Evolutionary conservation across 2,329 filamentous ascomycete species (phyloP), one percentile per base, ranked within the genome.

Genomic region (Mycogone perniciosa): DNA sequence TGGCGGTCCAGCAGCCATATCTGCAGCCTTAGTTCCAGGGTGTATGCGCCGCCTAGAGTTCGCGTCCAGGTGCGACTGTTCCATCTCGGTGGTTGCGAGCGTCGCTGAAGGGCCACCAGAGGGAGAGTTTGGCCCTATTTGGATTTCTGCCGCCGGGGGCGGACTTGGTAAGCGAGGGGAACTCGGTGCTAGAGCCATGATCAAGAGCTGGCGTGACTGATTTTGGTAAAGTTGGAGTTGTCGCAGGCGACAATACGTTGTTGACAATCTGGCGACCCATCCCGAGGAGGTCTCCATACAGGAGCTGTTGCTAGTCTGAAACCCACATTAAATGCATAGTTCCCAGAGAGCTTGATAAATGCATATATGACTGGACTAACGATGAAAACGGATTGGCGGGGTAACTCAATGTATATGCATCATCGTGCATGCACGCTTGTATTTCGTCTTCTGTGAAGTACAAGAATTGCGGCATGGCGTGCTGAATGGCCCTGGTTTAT

Each of bases 81-180:
- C 82, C 63, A 82, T 82, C 69, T 79, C 80, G 66, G 76, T 80
- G 58, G 68, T 78, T 75, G 72, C 80, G 69, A 61, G 80, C 64
- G 65, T 84, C 69, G 72, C 73, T 29, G 70, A 62, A 39, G 65
- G 64, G 45, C 82, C 77, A 56, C 84, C 74, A 13, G 78, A 79
- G 2, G 89, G 89, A 45, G 89, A 93, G 62, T 84, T 84, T 50
- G 87, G 85, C 6, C 83, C 86, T 56, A 95, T 85, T 72, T 97
- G 92, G 59, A 96, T 93, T 71, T 99, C 93, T 55, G 92, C 89
- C 52, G 95, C 85, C 33, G 93, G 93, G 52, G 93, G 93, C 54
- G 93, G 93, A 69, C 90, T 96, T 53, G 93, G 93, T 46, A 99
- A 83, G 65, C 93, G 87, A 57, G 93, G 92, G 44, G 91, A 96